Base-by-base conservation (phyloP, 1,139 yeast species). In the Hyphopichia khmerensis region DNA sequence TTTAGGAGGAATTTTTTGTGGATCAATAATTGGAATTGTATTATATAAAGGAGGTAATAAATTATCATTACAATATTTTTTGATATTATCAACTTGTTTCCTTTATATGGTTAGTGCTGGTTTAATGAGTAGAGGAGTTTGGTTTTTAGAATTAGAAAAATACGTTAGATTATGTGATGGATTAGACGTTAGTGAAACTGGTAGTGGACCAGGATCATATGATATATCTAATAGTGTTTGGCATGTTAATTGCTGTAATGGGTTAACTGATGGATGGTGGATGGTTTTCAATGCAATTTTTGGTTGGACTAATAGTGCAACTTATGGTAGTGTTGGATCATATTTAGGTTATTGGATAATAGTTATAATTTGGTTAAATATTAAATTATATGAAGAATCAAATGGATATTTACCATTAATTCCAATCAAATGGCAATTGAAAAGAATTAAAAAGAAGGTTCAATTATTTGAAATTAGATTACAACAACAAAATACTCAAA, bases 171-270 rank as follows among this genome's bases (percentile, higher is more conserved):
- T 65, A 49, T 78, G 93, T 60, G 83, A 84, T 44, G 97, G 96
- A 2, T 82, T 87, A 47, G 96, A 91, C 60, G 91, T 88, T 50
- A 78, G 93, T 38, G 98, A 91, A 65, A 79, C 81, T 10, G 98
- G 98, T 6, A 78, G 82, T 42, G 98, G 98, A 0, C 96, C 98
- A 1, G 98, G 98, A 8, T 87, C 96, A 1, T 91, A 91, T 64
- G 95, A 91, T 61, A 80, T 91, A 43, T 56, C 79, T 27, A 80
- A 78, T 47, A 76, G 86, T 14, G 87, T 91, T 2, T 91, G 98
- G 98, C 98, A 91, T 67, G 97, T 91, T 34, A 90, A 91, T 69
- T 91, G 97, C 65, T 91, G 98, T 69, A 89, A 89, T 62, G 96
- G 97, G 16, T 82, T 85, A 52, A 84, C 77, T 36, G 95, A 87